Conservation (phyloP, 108 stramenopile species). For the Schizochytrium sp. region DNA sequence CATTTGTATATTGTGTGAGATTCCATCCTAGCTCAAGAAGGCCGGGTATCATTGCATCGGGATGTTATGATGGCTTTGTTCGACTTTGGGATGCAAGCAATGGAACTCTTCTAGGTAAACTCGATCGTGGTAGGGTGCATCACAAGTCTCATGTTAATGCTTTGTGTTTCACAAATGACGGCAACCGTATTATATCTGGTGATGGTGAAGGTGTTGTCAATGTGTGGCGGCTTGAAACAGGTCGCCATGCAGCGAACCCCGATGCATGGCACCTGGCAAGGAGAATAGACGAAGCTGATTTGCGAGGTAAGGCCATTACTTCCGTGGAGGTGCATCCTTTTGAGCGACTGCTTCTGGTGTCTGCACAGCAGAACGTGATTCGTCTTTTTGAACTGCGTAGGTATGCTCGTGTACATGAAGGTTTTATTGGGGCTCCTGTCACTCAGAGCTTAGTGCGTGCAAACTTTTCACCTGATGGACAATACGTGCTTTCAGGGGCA, state of each 20-base stretch:
- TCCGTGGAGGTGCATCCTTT: constrained; percentile 39
- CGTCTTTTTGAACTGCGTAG: constrained; percentile 42
- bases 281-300: constrained; percentile 37
- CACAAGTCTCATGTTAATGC: constrained; percentile 38
- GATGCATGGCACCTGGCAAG: constrained; percentile 53
- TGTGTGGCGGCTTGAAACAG: constrained; percentile 48
- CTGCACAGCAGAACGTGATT: constrained; percentile 48
- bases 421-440: constrained; percentile 55
- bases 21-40: constrained; percentile 23
- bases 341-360: constrained; percentile 31
- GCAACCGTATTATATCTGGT: background rate
- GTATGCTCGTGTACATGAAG: constrained; percentile 22
- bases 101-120: background rate
- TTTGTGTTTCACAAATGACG: constrained; percentile 52
- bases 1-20: constrained; percentile 18
- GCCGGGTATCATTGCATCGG: constrained; percentile 21
- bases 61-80: constrained; percentile 49
- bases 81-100: constrained; percentile 47
- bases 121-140: constrained; percentile 10
- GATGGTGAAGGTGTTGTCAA: constrained; percentile 49
- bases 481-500: constrained; percentile 26
- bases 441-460: constrained; percentile 28
- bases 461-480: constrained; percentile 53
- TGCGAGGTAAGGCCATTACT: constrained; percentile 27
- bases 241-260: constrained; percentile 34